phyloP scores from a whole-genome alignment of 805 yeast species.

The Starmerella lactis-condensi region DNA sequence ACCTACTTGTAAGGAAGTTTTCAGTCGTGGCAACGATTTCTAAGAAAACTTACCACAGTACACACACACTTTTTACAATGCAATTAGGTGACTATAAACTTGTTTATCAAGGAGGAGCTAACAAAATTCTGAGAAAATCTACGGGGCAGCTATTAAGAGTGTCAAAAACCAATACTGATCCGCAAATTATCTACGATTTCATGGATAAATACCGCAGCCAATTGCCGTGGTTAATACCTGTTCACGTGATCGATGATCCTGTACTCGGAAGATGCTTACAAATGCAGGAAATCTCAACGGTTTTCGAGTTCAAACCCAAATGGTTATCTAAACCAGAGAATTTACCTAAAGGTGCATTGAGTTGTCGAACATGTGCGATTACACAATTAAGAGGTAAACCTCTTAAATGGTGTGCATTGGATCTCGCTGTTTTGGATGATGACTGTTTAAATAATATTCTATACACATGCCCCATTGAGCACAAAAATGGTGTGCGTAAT shows the following conservation, averaged over 20 bases:
- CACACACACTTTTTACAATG: neutral
- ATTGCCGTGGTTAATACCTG: slow-evolving; percentile 10
- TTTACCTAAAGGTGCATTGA: slow-evolving; percentile 23
- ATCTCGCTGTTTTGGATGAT: slow-evolving; percentile 23
- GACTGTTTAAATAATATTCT: slow-evolving; percentile 1
- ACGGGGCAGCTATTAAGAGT: slow-evolving; percentile 16
- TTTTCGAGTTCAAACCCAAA: slow-evolving; percentile 41
- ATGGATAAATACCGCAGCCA: slow-evolving; percentile 14
- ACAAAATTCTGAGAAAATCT: slow-evolving; percentile 3
- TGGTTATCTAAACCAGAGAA: slow-evolving; percentile 34
- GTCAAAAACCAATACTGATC: slow-evolving; percentile 22
- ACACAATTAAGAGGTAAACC: slow-evolving; percentile 22
- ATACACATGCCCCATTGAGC: no score
- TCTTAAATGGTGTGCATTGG: slow-evolving; percentile 31
- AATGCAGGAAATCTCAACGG: slow-evolving; percentile 15
- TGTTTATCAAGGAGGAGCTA: slow-evolving; percentile 11
- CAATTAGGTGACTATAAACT: neutral
- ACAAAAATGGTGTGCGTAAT: no score
- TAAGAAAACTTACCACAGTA: slow-evolving; percentile 24
- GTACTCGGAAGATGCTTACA: slow-evolving; percentile 7
- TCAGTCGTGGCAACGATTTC: slow-evolving; percentile 88
- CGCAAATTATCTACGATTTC: slow-evolving; percentile 23
- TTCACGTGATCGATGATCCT: slow-evolving; percentile 7
- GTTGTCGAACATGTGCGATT: slow-evolving; percentile 44
- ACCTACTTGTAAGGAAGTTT: slow-evolving; percentile 83